Evolutionary conservation across 495 filamentous ascomycete species (phyloP).

Genomic region (Cladorrhinum samala): DNA sequence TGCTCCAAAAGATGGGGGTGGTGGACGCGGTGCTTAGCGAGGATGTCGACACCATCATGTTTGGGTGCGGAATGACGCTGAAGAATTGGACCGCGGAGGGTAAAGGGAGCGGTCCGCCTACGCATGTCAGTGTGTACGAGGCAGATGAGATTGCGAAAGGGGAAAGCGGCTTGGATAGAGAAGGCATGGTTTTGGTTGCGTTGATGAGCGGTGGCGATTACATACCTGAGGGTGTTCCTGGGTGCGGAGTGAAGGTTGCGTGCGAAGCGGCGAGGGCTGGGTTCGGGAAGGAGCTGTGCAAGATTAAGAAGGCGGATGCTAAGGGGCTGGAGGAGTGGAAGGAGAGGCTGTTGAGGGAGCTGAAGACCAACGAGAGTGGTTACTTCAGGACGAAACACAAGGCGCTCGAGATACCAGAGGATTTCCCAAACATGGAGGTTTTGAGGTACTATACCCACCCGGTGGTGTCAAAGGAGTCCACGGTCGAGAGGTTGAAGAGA

Average conservation of each 20-base stretch:
- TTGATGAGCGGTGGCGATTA: slow-evolving; percentile 97
- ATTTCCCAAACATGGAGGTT: slow-evolving; percentile 73
- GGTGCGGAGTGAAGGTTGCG: slow-evolving; percentile 80
- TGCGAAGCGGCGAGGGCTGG: slow-evolving; percentile 86
- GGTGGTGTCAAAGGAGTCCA: slow-evolving; percentile 59
- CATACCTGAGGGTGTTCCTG: slow-evolving; percentile 77
- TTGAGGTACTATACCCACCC: slow-evolving; percentile 84
- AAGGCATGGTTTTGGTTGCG: slow-evolving; percentile 92
- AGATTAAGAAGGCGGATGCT: slow-evolving; percentile 43
- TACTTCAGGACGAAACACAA: slow-evolving; percentile 72
- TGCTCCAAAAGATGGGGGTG: slow-evolving; percentile 73
- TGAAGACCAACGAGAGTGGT: slow-evolving; percentile 77
- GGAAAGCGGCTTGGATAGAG: slow-evolving; percentile 57
- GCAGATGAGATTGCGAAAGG: slow-evolving; percentile 44
- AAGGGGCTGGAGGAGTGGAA: slow-evolving; percentile 64
- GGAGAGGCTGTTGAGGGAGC: slow-evolving; percentile 63
- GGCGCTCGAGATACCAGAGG: slow-evolving; percentile 65
- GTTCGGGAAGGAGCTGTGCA: slow-evolving; percentile 74
- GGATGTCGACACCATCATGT: slow-evolving; percentile 98
- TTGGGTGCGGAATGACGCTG: slow-evolving; percentile 72
- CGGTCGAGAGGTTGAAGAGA: slow-evolving; percentile 51
- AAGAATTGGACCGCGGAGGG: slow-evolving; percentile 78
- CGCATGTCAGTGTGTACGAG: slow-evolving; percentile 80
- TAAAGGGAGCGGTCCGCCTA: slow-evolving; percentile 60
- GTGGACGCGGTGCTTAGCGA: slow-evolving; percentile 96